phyloP scores from a whole-genome alignment of 1,284 basidiomycete species.

The Ustilago bromivora region DNA sequence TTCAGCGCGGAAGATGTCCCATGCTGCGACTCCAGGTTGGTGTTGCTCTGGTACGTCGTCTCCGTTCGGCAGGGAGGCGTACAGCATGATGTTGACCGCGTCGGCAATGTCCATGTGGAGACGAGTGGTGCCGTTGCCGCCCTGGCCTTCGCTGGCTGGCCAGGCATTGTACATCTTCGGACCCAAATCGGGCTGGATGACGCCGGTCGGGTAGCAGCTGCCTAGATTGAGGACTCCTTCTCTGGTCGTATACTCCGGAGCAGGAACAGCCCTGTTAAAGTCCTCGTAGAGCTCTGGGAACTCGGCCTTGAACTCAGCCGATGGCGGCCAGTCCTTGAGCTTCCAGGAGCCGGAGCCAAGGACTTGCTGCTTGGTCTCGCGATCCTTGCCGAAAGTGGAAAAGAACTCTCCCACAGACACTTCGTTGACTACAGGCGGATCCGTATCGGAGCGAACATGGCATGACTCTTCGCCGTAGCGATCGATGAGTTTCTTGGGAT shows the following conservation, averaged over 20 bases:
- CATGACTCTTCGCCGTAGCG: constrained; percentile 76
- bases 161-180: constrained; percentile 74
- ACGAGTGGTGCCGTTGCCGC: constrained; percentile 84
- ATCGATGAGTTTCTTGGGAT: constrained; percentile 79
- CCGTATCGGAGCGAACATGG: constrained; percentile 69
- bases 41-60: constrained; percentile 43
- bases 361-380: constrained; percentile 71
- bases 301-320: constrained; percentile 82
- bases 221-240: constrained; percentile 90
- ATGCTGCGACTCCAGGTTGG: constrained; percentile 83
- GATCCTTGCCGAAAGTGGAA: constrained; percentile 79
- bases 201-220: constrained; percentile 83
- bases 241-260: constrained; percentile 86
- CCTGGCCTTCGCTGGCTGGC: constrained; percentile 70
- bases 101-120: constrained; percentile 98
- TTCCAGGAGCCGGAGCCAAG: constrained; percentile 75
- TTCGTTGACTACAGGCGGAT: constrained; percentile 77
- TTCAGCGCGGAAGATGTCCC: constrained; percentile 88
- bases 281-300: constrained; percentile 91
- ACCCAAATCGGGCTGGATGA: constrained; percentile 87
- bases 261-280: constrained; percentile 83
- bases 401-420: constrained; percentile 82
- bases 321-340: constrained; percentile 93
- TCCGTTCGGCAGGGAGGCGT: constrained; percentile 34
- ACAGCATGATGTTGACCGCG: constrained; percentile 84